A percentile compares a stretch with the other conserved stretches of the same genome.
These are phyloP conservation scores for Microstegium vimineum DNA, from an alignment of 176 grass and related monocot species.

Conservation along the genomic window DNA sequence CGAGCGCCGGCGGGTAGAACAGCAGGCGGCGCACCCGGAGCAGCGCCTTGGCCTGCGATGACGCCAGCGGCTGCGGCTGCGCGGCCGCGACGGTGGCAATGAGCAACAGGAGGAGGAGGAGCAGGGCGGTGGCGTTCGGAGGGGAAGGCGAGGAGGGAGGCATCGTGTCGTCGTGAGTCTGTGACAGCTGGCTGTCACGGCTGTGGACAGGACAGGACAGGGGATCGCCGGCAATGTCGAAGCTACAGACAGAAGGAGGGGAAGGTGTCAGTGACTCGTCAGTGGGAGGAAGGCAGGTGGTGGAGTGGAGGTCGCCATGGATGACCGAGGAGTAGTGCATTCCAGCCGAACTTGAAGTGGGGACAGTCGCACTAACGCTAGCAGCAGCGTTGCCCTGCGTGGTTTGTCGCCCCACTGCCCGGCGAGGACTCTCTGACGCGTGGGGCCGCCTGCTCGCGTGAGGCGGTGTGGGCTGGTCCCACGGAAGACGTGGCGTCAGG, in stretches of 20 bases:
- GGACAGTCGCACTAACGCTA: background rate
- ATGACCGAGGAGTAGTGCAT: constrained; percentile 14
- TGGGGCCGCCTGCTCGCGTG: accelerated
- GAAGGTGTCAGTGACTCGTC: too few relatives aligned
- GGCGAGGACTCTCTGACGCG: accelerated
- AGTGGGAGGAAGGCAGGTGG: background rate
- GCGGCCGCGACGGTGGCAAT: background rate
- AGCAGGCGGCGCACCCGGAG: constrained; percentile 51
- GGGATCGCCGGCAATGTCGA: background rate
- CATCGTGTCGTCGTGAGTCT: background rate
- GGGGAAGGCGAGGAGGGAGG: background rate
- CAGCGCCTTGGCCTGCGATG: constrained; percentile 72
- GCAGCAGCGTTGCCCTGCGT: background rate
- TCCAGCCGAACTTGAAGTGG: constrained; percentile 38
- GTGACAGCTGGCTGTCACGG: too few relatives aligned
- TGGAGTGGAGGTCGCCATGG: constrained; percentile 12
- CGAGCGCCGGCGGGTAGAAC: constrained; percentile 27
- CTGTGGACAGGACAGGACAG: too few relatives aligned
- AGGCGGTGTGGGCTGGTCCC: too few relatives aligned
- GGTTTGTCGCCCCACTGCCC: background rate
- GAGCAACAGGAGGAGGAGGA: background rate
- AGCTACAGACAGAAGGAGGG: background rate
- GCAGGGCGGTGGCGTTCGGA: background rate
- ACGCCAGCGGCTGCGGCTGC: constrained; percentile 35
- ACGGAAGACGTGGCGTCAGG: background rate